Base-by-base conservation (phyloP, 176 grass and related monocot species). In the Oryza rufipogon region DNA sequence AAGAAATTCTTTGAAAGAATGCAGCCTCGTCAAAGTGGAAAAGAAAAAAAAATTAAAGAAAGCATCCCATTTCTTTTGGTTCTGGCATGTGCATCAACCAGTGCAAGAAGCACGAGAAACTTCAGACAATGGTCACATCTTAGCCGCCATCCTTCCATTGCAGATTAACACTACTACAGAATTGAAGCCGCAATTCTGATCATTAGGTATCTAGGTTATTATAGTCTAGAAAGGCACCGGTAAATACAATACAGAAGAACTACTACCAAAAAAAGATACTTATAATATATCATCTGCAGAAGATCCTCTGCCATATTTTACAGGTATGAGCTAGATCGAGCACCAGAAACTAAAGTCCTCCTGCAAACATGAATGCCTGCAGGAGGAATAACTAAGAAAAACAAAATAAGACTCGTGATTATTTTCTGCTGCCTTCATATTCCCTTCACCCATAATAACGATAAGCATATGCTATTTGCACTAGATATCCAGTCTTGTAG, bases 261-360 rank as follows among this genome's bases (percentile, higher is more conserved):
- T 38, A 83, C 61, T 11, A 60, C 76, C 67, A 84, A 49, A 58
- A 58, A n/a, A 32, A 14, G 48, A 72, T 81, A 13, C 45, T 47
- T 47, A 82, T 77, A 73, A 32, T 32, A 67, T 65, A 52, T 56
- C 73, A 82, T 86, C 61, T 33, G 74, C 84, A 86, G 61, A 83
- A 66, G 19, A 67, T 60, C 64, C 61, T 69, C 75, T 79, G 84
- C 80, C 87, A 90, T 90, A 83, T 87, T 68, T 75, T 90, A 90
- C 84, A 87, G 75, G 70, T 83, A 70, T 87, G 79, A 82, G 49
- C 78, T 81, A 81, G 39, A 23, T 7, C 58, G 58, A 48, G 19
- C 72, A 47, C 17, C 74, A 76, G 10, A 58, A 60, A 76, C 63
- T 63, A 36, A 60, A 67, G 32, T 23, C 28, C 42, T 66, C 11